These are phyloP conservation scores for Aspergillus sclerotialis DNA, from an alignment of 2,329 filamentous ascomycete genomes.

Conservation along the genomic window DNA sequence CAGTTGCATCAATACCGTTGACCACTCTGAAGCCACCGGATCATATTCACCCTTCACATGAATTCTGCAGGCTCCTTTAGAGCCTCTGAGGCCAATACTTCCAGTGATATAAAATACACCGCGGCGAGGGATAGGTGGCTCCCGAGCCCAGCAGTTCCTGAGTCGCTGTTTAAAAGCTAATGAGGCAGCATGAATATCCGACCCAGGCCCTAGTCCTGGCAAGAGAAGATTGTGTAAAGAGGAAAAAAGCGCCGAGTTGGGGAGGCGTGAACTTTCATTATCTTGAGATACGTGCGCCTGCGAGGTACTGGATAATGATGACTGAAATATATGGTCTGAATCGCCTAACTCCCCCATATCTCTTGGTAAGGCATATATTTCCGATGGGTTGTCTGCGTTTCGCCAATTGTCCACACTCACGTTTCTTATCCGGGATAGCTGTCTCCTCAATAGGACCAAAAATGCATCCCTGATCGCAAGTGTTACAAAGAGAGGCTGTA, in stretches of 20 bases:
- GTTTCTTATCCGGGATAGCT: conserved; percentile 19
- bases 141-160: conserved; percentile 14
- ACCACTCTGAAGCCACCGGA: conserved; percentile 22
- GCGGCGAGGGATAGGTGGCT: conserved; percentile 17
- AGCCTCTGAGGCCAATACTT: conserved; percentile 26
- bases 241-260: conserved; percentile 24
- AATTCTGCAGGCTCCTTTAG: conserved; percentile 27
- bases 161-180: conserved; percentile 25
- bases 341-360: conserved; percentile 9
- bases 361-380: conserved; percentile 8
- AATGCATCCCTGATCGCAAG: conserved; percentile 29
- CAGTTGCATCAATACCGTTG: conserved; percentile 22
- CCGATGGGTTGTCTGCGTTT: conserved; percentile 8
- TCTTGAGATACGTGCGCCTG: conserved; percentile 10
- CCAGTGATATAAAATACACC: conserved; percentile 29
- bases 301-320: conserved; percentile 8
- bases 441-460: conserved; percentile 19
- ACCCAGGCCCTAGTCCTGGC: conserved; percentile 25
- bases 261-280: conserved; percentile 9
- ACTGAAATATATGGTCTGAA: conserved; percentile 7
- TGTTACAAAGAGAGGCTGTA: conserved; percentile 24
- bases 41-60: conserved; percentile 32
- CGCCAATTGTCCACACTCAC: conserved; percentile 4
- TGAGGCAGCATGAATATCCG: conserved; percentile 26
- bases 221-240: conserved; percentile 27